Evolutionary conservation across 495 filamentous ascomycete species (phyloP).

Genomic region (Aspergillus sparsus): DNA sequence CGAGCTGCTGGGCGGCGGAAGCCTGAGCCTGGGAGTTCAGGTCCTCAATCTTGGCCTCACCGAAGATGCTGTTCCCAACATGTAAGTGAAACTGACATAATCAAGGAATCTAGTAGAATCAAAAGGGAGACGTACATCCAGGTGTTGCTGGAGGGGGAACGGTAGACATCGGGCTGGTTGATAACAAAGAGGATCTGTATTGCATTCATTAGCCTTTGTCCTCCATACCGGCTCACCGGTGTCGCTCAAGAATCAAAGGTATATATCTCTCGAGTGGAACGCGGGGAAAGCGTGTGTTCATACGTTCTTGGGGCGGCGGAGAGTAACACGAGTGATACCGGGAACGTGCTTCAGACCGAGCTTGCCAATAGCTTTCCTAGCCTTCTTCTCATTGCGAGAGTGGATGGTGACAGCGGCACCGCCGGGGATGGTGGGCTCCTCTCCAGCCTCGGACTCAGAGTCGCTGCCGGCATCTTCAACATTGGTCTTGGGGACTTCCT

Average conservation of each 20-base stretch:
- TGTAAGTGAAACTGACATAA: conserved; percentile 23
- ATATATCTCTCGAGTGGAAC: background rate
- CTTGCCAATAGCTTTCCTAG: conserved; percentile 97
- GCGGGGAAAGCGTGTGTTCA: conserved; percentile 28
- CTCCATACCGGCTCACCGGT: background rate
- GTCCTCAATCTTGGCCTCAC: conserved; percentile 99
- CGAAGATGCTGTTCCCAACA: conserved; percentile 76
- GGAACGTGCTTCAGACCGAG: conserved; percentile 93
- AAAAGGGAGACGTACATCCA: conserved; percentile 78
- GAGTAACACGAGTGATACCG: conserved; percentile 96
- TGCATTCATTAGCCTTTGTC: conserved; percentile 22
- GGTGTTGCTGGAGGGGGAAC: conserved; percentile 96
- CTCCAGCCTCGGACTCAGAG: conserved; percentile 75
- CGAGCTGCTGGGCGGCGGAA: conserved; percentile 87
- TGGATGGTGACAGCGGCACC: conserved; percentile 88
- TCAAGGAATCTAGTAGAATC: background rate
- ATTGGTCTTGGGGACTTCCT: conserved; percentile 67
- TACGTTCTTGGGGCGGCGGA: conserved; percentile 98
- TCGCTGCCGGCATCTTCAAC: conserved; percentile 79
- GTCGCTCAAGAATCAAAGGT: background rate
- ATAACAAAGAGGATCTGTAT: conserved; percentile 96
- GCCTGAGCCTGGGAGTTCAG: conserved; percentile 96
- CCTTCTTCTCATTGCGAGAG: conserved; percentile 99
- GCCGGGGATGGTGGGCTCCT: conserved; percentile 72
- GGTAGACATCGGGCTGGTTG: conserved; percentile 99